These are phyloP conservation scores for Cutaneotrichosporon arboriforme DNA, from an alignment of 1,284 basidiomycete genomes.

Conservation along the genomic window DNA sequence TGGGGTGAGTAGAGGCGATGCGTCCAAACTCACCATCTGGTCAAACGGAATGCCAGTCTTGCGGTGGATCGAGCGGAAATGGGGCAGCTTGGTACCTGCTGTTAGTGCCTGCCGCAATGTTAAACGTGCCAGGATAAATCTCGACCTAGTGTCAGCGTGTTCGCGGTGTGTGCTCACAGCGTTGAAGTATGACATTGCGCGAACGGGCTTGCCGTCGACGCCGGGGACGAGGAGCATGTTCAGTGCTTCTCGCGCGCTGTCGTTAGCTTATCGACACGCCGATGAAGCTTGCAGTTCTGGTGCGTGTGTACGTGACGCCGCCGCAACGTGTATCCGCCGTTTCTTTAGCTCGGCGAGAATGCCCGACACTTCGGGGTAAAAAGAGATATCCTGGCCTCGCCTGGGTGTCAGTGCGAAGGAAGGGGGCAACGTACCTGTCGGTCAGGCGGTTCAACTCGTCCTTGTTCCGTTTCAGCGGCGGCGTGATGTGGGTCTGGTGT, in stretches of 20 bases:
- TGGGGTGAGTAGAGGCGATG: constrained; percentile 18
- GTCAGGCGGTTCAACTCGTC: constrained; percentile 58
- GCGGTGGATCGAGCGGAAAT: constrained; percentile 70
- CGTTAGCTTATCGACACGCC: not conserved
- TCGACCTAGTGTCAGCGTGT: constrained; percentile 54
- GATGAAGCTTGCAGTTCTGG: constrained; percentile 59
- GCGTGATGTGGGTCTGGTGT: constrained; percentile 46
- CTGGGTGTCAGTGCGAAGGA: constrained; percentile 41
- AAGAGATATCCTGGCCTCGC: constrained; percentile 56
- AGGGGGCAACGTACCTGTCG: constrained; percentile 52
- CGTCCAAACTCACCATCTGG: constrained; percentile 64
- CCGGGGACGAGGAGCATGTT: constrained; percentile 62
- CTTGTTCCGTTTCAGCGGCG: constrained; percentile 59
- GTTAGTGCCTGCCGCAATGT: not conserved
- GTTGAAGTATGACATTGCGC: constrained; percentile 67
- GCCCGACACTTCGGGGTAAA: constrained; percentile 70
- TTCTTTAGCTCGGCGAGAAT: constrained; percentile 61
- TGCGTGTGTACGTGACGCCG: constrained; percentile 69
- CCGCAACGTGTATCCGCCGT: constrained; percentile 60
- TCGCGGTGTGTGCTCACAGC: constrained; percentile 32
- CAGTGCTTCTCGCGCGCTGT: constrained; percentile 69
- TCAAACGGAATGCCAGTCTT: constrained; percentile 74
- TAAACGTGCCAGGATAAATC: constrained; percentile 66
- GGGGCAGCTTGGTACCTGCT: constrained; percentile 69
- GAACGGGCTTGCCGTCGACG: constrained; percentile 48